Conservation (phyloP, 805 yeast species). For the Zygotorulaspora chibaensis region DNA sequence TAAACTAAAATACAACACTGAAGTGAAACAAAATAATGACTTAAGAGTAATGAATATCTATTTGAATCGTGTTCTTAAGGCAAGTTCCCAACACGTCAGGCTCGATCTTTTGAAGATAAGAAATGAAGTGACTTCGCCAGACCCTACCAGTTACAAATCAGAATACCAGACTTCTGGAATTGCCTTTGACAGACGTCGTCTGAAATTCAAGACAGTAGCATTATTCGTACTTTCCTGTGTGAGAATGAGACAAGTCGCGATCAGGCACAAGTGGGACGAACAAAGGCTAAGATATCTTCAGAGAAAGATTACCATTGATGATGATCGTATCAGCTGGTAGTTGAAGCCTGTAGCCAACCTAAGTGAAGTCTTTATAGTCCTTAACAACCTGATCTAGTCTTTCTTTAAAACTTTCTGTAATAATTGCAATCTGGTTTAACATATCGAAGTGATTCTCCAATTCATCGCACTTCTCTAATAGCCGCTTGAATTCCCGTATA, state of each 20-base stretch:
- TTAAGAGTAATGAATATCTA: slow-evolving; percentile 32
- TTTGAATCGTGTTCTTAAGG: slow-evolving; percentile 29
- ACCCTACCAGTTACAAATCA: slow-evolving; percentile 1
- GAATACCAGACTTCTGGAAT: background rate
- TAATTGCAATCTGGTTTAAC: slow-evolving; percentile 46
- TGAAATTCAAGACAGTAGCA: slow-evolving; percentile 31
- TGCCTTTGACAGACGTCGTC: slow-evolving; percentile 2
- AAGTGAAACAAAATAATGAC: slow-evolving; percentile 32
- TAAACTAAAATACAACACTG: slow-evolving; percentile 30
- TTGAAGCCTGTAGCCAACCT: background rate
- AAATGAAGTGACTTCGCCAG: slow-evolving; percentile 16
- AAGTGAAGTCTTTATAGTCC: slow-evolving; percentile 18
- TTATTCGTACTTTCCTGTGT: slow-evolving; percentile 29
- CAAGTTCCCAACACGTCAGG: slow-evolving; percentile 29
- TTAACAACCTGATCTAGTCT: slow-evolving; percentile 35
- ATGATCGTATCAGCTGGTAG: slow-evolving; percentile 28
- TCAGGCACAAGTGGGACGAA: slow-evolving; percentile 26
- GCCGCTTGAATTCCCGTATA: slow-evolving; percentile 37
- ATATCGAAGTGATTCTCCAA: slow-evolving; percentile 51
- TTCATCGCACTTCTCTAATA: slow-evolving; percentile 45
- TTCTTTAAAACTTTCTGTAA: slow-evolving; percentile 38
- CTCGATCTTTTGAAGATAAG: slow-evolving; percentile 28
- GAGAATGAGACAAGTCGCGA: slow-evolving; percentile 26
- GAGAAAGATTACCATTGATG: slow-evolving; percentile 25
- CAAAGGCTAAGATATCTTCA: slow-evolving; percentile 26